Percentiles rank a stretch among this genome's conserved stretches.
phyloP scores from a whole-genome alignment of 2,329 filamentous ascomycete species.

The Pyrenophora teres region DNA sequence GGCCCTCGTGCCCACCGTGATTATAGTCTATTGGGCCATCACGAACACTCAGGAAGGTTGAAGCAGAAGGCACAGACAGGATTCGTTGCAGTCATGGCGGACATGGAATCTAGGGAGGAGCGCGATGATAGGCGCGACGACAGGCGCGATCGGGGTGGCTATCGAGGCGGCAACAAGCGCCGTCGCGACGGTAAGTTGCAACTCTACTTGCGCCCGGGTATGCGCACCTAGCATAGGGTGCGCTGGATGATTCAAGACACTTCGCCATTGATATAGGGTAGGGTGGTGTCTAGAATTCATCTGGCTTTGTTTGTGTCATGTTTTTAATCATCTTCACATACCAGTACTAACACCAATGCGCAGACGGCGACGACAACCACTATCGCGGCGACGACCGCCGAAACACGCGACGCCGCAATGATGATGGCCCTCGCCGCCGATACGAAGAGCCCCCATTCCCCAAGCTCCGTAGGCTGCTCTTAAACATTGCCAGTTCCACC shows the following conservation, averaged over 20 bases:
- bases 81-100: constrained; percentile 33
- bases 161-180: constrained; percentile 37
- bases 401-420: constrained; percentile 37
- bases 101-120: constrained; percentile 37
- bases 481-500: constrained; percentile 47
- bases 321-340: neutral
- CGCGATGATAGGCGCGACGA: constrained; percentile 39
- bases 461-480: constrained; percentile 41
- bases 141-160: constrained; percentile 30
- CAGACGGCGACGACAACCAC: constrained; percentile 38
- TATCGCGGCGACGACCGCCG: constrained; percentile 38
- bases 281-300: neutral
- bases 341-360: constrained; percentile 10
- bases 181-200: constrained; percentile 39
- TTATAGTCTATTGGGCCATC: constrained; percentile 8
- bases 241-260: neutral
- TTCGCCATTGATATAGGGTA: neutral
- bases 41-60: constrained; percentile 13
- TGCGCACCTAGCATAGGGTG: neutral
- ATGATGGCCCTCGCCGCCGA: constrained; percentile 38
- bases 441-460: constrained; percentile 43
- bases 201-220: neutral
- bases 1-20: constrained; percentile 4
- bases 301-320: neutral
- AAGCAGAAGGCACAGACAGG: constrained; percentile 16